Evolutionary conservation across 176 grass and related monocot genomes (phyloP), one percentile per base, ranked within the genome.

Genomic region (Puya raimondii): DNA sequence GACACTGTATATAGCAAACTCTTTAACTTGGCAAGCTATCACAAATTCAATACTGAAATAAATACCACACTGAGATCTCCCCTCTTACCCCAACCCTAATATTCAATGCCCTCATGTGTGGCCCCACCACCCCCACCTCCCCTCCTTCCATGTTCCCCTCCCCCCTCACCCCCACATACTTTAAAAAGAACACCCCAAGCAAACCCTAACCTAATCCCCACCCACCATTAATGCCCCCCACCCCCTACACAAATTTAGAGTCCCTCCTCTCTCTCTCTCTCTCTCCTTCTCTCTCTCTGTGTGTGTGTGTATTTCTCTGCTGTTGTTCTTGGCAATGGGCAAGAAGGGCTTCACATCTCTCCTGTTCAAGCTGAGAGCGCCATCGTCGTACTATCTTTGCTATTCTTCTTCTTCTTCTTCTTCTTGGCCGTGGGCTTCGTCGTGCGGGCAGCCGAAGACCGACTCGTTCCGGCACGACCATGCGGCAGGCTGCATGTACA

Each of bases 341-440:
- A 88, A 75, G 67, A 97, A 90, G 78, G 73, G 85, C 72, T 27
- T 97, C 33, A 68, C 79, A 56, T 79, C 87, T 68, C 81, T 97
- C 71, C 79, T 97, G 61, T 90, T 80, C 79, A 80, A 69, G 76
- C 67, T 70, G 49, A 23, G 77, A 69, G 22, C 53, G 15, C 56
- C 27, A 13, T 53, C 18, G 48, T 50, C 51, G 7, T n/a, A 59
- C 56, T 20, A 21, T 12, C 53, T 1, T 5, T 21, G 23, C n/a
- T 11, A 20, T 10, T 47, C 14, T 7, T 49, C 52, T 17, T 9
- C 57, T 26, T 11, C 53, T 22, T 22, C 23, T 10, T 1, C 33
- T 9, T 54, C 85, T 1, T 88, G 85, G 89, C 70, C 76, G 0
- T 91, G 88, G 88, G 80, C 82, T 1, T 78, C 84, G 1, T 87